These are phyloP conservation scores for Syncephalastrum monosporum DNA, from an alignment of 371 early-diverging fungal species.

Conservation along the genomic window DNA sequence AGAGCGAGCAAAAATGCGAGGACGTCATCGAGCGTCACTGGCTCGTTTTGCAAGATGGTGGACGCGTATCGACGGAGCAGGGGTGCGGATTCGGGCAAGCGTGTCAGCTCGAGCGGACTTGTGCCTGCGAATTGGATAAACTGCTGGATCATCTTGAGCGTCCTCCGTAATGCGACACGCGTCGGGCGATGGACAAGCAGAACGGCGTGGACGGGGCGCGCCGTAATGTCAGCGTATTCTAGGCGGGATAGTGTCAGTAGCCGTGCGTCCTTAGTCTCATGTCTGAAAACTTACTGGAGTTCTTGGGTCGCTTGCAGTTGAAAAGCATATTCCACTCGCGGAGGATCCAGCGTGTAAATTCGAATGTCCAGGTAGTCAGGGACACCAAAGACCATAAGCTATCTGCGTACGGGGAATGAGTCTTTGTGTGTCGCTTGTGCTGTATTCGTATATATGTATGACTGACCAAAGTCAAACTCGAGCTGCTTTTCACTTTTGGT, in stretches of 20 bases:
- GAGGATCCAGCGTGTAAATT: constrained; percentile 35
- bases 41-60: constrained; percentile 22
- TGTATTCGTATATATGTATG: not conserved
- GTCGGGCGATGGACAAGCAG: constrained; percentile 32
- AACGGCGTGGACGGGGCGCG: constrained; percentile 31
- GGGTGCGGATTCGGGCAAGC: constrained; percentile 25
- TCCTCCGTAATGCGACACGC: constrained; percentile 20
- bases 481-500: constrained; percentile 4
- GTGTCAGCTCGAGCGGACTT: constrained; percentile 25
- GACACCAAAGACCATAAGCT: constrained; percentile 42
- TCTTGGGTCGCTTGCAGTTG: constrained; percentile 25
- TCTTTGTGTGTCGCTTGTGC: not conserved
- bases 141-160: constrained; percentile 28
- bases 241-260: not conserved
- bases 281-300: constrained; percentile 21
- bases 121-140: constrained; percentile 28
- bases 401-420: constrained; percentile 10
- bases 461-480: not conserved
- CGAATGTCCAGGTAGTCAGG: constrained; percentile 34
- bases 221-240: constrained; percentile 19
- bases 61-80: constrained; percentile 25
- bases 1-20: constrained; percentile 31
- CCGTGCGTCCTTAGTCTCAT: not conserved
- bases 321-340: constrained; percentile 39
- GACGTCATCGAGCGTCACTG: constrained; percentile 25